A percentile compares a stretch with the other conserved stretches of the same genome.
These are phyloP conservation scores for Erodium chrysanthum DNA, from an alignment of 441 rosid species.

Conservation along the genomic window DNA sequence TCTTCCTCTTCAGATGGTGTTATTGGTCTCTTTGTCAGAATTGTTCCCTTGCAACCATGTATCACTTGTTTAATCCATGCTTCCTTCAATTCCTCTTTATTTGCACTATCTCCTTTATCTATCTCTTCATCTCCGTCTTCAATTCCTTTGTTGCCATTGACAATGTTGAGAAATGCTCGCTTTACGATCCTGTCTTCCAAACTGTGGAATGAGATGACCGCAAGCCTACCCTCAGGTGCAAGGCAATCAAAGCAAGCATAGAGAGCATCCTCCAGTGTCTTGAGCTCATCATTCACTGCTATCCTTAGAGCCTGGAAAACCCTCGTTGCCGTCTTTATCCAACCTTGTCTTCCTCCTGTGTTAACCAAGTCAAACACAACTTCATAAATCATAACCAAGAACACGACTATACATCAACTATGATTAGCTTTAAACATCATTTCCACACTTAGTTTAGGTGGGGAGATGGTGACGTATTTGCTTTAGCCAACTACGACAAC, in stretches of 20 bases:
- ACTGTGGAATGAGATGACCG: conserved; percentile 90
- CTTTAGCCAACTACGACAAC: too few species aligned
- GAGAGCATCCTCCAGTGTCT: conserved; percentile 57
- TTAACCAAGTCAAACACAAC: conserved; percentile 9
- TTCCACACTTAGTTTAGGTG: too few species aligned
- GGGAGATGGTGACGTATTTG: too few species aligned
- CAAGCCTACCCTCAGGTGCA: conserved; percentile 81
- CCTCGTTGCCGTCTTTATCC: conserved; percentile 93
- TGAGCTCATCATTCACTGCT: conserved; percentile 87
- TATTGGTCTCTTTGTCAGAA: conserved; percentile 81
- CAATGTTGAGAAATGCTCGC: conserved; percentile 69
- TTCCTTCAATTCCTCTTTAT: conserved; percentile 29
- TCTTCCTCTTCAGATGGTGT: conserved; percentile 84
- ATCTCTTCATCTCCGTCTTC: conserved; percentile 16
- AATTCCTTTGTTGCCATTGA: conserved; percentile 27
- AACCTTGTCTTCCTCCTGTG: conserved; percentile 83
- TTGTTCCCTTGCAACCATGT: conserved; percentile 47
- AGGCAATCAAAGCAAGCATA: conserved; percentile 62
- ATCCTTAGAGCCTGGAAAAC: conserved; percentile 88
- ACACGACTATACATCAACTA: background rate
- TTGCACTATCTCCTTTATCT: conserved; percentile 15
- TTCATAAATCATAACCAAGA: background rate
- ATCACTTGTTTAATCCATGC: conserved; percentile 56
- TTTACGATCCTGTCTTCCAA: conserved; percentile 89
- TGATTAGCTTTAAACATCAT: background rate